Evolutionary conservation across 1,284 basidiomycete species (phyloP), one percentile per base, ranked within the genome.

Genomic region (Pseudozyma sp.): DNA sequence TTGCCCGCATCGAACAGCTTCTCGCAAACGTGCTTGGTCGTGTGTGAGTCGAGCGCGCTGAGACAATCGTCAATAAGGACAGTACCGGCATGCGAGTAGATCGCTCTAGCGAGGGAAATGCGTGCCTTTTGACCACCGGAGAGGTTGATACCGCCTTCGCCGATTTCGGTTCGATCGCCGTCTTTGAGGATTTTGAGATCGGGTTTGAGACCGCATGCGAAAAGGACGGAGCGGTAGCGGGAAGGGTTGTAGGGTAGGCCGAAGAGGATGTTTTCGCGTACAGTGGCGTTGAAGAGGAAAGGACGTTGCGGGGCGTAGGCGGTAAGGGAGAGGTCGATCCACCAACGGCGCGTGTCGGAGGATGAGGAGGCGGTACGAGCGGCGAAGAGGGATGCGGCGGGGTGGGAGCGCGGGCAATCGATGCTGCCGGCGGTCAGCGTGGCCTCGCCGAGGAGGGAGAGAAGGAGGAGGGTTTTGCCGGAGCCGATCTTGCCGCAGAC

Each of bases 221-320:
- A 69, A 51, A 72, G 59, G 25, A 81, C 81, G 55, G 76, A 75
- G 76, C 70, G 70, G 71, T 87, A 87, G 8, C 86, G 79, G 63
- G 90, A 90, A 49, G 91, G 88, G 47, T 86, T 74, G 59, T 71
- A 84, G 0, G 70, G 58, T 16, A 78, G 79, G 1, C 79, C 90
- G 86, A 90, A 87, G 19, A 83, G 40, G 39, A 85, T 82, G 60
- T 85, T 84, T 70, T 89, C 75, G 57, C 91, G 90, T 65, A 94
- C 78, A 7, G 91, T 89, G 0, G 91, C 90, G 79, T 92, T 93
- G 84, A 94, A 93, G 56, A 96, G 94, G 93, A 94, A 96, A 1
- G 93, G 91, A 16, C 88, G 90, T 83, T 94, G 93, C 3, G 93
- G 89, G 80, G 92, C 93, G 85, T 94, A 95, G 0, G 89, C 91